A percentile compares a stretch with the other conserved stretches of the same genome.
These are phyloP conservation scores for Boechera stricta DNA, from an alignment of 345 rosid species.

Conservation along the genomic window DNA sequence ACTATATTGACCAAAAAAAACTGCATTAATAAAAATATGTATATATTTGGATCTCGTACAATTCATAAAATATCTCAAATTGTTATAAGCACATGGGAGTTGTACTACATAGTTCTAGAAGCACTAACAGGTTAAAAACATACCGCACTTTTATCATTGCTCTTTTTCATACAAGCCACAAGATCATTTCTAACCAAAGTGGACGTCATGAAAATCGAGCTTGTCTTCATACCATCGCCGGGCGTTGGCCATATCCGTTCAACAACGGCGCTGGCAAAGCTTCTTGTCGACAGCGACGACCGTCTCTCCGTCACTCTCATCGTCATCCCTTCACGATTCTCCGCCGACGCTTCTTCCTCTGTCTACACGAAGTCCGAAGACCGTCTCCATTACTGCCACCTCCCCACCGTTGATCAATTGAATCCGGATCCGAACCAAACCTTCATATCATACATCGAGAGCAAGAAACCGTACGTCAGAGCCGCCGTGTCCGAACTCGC, in stretches of 20 bases:
- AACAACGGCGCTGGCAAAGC: constrained; percentile 47
- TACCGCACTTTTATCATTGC: not conserved
- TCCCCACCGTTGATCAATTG: constrained; percentile 21
- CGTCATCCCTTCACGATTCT: constrained; percentile 33
- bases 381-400: constrained; percentile 30
- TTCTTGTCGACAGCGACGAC: constrained; percentile 41
- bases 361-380: constrained; percentile 17
- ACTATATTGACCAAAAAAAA: too few species aligned
- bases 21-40: too few species aligned
- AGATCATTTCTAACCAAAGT: not conserved
- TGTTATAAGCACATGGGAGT: not conserved
- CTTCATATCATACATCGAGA: constrained; percentile 30
- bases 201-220: constrained; percentile 42
- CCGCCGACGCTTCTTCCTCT: constrained; percentile 8
- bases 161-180: not conserved
- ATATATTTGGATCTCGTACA: too few species aligned
- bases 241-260: constrained; percentile 50
- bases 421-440: not conserved
- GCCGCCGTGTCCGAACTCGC: constrained; percentile 36
- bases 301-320: constrained; percentile 50
- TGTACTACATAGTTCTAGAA: not conserved
- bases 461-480: constrained; percentile 46
- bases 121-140: not conserved
- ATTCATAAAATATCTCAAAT: not conserved
- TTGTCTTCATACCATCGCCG: constrained; percentile 56